A percentile compares a stretch with the other conserved stretches of the same genome.
These are phyloP conservation scores for Diaporthe sp. DNA, from an alignment of 2,329 filamentous ascomycete genomes.

Conservation along the genomic window DNA sequence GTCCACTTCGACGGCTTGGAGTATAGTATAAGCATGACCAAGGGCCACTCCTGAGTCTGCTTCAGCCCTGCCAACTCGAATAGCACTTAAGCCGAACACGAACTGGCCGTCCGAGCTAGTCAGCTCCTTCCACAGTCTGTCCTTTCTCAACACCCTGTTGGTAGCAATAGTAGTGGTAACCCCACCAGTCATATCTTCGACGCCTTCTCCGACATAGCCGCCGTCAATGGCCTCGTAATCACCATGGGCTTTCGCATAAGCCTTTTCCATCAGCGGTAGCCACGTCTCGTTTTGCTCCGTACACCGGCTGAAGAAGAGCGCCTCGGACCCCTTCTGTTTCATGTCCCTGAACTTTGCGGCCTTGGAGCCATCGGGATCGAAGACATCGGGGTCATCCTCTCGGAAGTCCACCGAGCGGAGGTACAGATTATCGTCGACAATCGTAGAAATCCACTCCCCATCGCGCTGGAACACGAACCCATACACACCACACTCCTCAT, in stretches of 20 bases:
- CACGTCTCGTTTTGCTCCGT: constrained; percentile 77
- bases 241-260: constrained; percentile 73
- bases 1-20: constrained; percentile 57
- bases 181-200: constrained; percentile 64
- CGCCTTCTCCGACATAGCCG: constrained; percentile 67
- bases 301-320: constrained; percentile 77
- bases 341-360: constrained; percentile 70
- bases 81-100: constrained; percentile 60
- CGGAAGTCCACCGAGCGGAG: constrained; percentile 64
- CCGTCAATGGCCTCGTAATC: constrained; percentile 77
- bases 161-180: constrained; percentile 66
- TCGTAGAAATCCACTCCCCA: constrained; percentile 77
- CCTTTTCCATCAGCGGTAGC: constrained; percentile 63
- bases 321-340: constrained; percentile 75
- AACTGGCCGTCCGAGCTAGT: constrained; percentile 75
- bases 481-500: constrained; percentile 77
- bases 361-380: constrained; percentile 54
- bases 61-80: constrained; percentile 39
- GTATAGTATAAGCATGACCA: constrained; percentile 62
- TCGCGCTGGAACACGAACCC: constrained; percentile 79
- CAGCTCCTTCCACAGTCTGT: constrained; percentile 77
- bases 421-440: constrained; percentile 79
- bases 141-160: constrained; percentile 71
- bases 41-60: constrained; percentile 53
- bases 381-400: constrained; percentile 46